A percentile compares a stretch with the other conserved stretches of the same genome.
phyloP scores from a whole-genome alignment of 768 basidiomycete species.

The Hygrophoropsis aurantiaca region DNA sequence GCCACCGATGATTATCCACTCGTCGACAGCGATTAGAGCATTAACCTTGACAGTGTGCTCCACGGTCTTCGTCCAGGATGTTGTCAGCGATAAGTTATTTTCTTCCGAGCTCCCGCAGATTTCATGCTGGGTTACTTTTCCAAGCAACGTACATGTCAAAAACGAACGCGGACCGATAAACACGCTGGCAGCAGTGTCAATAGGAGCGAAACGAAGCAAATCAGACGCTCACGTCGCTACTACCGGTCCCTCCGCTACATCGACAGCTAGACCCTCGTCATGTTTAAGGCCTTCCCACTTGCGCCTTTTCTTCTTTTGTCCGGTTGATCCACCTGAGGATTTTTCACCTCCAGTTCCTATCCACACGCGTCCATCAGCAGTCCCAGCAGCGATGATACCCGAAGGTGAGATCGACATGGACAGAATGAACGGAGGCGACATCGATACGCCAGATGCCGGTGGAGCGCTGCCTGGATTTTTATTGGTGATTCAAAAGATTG shows the following conservation, averaged over 20 bases:
- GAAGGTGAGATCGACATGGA: slow-evolving; percentile 56
- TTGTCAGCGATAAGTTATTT: slow-evolving; percentile 39
- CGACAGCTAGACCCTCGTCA: slow-evolving; percentile 42
- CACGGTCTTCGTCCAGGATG: slow-evolving; percentile 48
- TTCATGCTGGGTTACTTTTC: slow-evolving; percentile 50
- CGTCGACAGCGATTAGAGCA: slow-evolving; percentile 48
- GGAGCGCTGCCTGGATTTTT: slow-evolving; percentile 35
- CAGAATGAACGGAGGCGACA: slow-evolving; percentile 77
- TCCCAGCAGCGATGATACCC: slow-evolving; percentile 67
- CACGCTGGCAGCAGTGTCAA: slow-evolving; percentile 34
- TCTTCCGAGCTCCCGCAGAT: slow-evolving; percentile 39
- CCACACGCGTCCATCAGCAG: slow-evolving; percentile 74
- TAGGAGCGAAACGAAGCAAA: slow-evolving; percentile 1
- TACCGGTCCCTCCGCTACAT: slow-evolving; percentile 72
- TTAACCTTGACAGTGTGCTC: slow-evolving; percentile 62
- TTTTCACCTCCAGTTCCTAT: slow-evolving; percentile 71
- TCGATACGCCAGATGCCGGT: slow-evolving; percentile 47
- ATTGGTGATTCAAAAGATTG: slow-evolving; percentile 3
- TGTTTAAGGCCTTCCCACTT: slow-evolving; percentile 72
- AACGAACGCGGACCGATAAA: slow-evolving; percentile 49
- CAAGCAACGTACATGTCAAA: slow-evolving; percentile 61
- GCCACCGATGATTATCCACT: slow-evolving; percentile 60
- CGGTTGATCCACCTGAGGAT: slow-evolving; percentile 12
- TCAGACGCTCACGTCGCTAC: slow-evolving; percentile 56
- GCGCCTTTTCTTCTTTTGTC: slow-evolving; percentile 53